Evolutionary conservation across 148 eudicot genomes (phyloP), one percentile per base, ranked within the genome.

Genomic region (Persicaria tinctoria): DNA sequence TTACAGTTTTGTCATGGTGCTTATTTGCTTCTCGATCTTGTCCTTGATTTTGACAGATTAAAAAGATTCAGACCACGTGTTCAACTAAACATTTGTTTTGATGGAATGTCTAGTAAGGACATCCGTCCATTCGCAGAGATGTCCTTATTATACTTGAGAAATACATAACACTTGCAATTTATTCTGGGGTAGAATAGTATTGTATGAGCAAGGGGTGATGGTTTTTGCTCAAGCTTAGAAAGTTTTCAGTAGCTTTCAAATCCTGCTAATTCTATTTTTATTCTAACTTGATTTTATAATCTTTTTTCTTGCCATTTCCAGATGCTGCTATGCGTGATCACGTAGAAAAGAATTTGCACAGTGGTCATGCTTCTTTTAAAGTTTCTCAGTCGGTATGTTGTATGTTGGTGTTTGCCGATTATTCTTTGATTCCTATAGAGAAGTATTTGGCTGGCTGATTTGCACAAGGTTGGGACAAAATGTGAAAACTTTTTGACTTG

Each of bases 351-450:
- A 85, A 84, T 78, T 86, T 85, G 78, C 76, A 80, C 63, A 80
- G 69, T 82, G 96, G 93, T 47, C 91, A 92, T 1, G 87, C 90
- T 84, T 87, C 96, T 46, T 92, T 83, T 79, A 82, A 79, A 79
- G 85, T 92, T 47, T 92, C 90, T 41, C 73, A 84, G 69, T 80
- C 85, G 87, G 97, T 92, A 90, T 71, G 74, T 17, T 71, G 48
- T 45, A 8, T 20, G 46, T 71, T 48, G 10, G 6, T 38, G 20
- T 5, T 53, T 72, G 14, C 51, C 38, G 9, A 0, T 16, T 9
- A 8, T 53, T 54, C 46, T 41, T 14, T 53, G 46, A 53, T 16
- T 16, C 51, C 12, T 41, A 1, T 18, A 56, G 41, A 53, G 20
- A 51, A 20, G 13, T 44, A 56, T 53, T 44, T 53, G 46, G 20